These are phyloP conservation scores for Amphichorda felina DNA, from an alignment of 2,329 filamentous ascomycete species.

Conservation along the genomic window DNA sequence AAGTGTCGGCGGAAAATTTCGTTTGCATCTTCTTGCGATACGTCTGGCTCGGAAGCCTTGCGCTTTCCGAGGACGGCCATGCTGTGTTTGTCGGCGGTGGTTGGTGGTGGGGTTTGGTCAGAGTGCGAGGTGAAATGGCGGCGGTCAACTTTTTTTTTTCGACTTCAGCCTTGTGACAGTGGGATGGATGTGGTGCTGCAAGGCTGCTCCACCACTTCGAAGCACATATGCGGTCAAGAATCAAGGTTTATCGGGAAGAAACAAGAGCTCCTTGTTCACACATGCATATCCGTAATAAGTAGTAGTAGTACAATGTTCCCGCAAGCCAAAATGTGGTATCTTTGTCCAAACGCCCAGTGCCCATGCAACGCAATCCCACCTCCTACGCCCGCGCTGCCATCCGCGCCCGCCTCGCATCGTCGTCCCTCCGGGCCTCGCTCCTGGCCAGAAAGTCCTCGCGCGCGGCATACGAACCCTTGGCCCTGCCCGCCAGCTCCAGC, in stretches of 20 bases:
- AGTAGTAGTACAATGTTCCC: too few relatives aligned
- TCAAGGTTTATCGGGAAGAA: too few relatives aligned
- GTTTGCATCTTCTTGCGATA: conserved; percentile 43
- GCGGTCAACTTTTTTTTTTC: conserved; percentile 1
- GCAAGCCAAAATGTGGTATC: not conserved
- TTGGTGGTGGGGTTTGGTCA: not conserved
- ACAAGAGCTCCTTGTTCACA: too few relatives aligned
- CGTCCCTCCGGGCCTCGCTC: conserved; percentile 50
- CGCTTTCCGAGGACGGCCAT: conserved; percentile 40
- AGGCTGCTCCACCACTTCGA: not conserved
- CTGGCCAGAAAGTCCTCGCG: conserved; percentile 54
- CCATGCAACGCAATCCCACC: not conserved
- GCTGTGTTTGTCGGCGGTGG: not conserved
- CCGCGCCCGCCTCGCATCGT: conserved; percentile 44
- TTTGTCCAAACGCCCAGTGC: not conserved
- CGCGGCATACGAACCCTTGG: conserved; percentile 50
- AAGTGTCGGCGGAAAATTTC: conserved; percentile 77
- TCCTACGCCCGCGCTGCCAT: conserved; percentile 13
- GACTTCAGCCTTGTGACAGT: not conserved
- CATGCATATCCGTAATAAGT: too few relatives aligned
- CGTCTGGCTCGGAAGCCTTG: conserved; percentile 19
- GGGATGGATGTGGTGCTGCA: not conserved
- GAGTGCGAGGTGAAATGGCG: not conserved
- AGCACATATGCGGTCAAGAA: too few relatives aligned
- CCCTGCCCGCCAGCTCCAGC: conserved; percentile 50